Evolutionary conservation across 2,329 filamentous ascomycete genomes (phyloP), one percentile per base, ranked within the genome.

Genomic region (Fusarium sp.): DNA sequence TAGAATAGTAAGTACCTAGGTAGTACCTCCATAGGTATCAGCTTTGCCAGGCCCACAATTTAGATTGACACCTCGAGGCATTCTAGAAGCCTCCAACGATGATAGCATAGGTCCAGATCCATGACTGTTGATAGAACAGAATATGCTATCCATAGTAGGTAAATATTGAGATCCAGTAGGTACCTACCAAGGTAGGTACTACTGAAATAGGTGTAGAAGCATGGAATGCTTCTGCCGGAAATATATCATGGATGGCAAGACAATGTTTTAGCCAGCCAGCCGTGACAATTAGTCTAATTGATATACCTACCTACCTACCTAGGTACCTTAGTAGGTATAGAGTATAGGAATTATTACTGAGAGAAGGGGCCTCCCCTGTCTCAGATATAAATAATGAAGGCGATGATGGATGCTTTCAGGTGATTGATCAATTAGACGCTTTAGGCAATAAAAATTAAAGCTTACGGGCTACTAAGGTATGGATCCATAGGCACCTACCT

Each of bases 21-120:
- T 23, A 23, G 23, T 23, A 7, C 23, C 23, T 23, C 25, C 7
- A 11, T 34, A 34, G 16, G 14, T 10, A 37, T 37, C 34, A 27
- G 32, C 30, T 66, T 66, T 61, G 37, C 18, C 13, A 41, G 67
- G 48, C 55, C 68, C 68, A 70, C 68, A 68, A 71, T 71, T 70
- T 32, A n/a, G 53, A 20, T 18, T 30, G 30, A 37, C 50, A 67
- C 25, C 16, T 37, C 34, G 34, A 37, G 34, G 47, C 56, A 65
- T 71, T 68, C 46, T 62, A 66, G 55, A 66, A 66, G 37, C 47
- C 55, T 61, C 61, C 18, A 43, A 51, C 10, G 9, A 37, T 4
- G 21, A 25, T 21, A 21, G 23, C 32, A 9, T 23, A 23, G 23
- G 23, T 37, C 18, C 30, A 28, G 27, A 30, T 30, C 28, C 34